Percentiles rank a stretch among this genome's conserved stretches.
These are phyloP conservation scores for Ilyonectria sp. DNA, from an alignment of 2,329 filamentous ascomycete species.

Conservation along the genomic window DNA sequence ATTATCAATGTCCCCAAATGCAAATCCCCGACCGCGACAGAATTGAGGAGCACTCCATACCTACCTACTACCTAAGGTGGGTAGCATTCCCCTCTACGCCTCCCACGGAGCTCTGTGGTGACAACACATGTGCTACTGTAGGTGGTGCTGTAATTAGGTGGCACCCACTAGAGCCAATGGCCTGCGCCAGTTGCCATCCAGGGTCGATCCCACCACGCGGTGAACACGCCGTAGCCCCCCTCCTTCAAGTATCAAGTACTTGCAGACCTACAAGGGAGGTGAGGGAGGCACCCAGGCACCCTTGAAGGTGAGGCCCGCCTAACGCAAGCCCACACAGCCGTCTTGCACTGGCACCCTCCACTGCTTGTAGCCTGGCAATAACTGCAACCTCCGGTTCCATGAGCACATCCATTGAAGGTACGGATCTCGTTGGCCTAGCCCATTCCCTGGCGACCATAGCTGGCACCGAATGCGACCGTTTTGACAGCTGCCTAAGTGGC, in stretches of 20 bases:
- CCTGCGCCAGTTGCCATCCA: neutral
- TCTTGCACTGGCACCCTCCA: neutral
- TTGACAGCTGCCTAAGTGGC: neutral
- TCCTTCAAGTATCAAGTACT: conserved; percentile 21
- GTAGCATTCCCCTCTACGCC: neutral
- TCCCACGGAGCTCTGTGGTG: neutral
- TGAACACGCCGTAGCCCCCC: neutral
- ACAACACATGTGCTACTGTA: conserved; percentile 6
- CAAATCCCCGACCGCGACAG: neutral
- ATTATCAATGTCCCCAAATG: neutral
- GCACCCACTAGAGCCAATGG: neutral
- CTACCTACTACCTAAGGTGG: no score
- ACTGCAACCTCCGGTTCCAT: no score
- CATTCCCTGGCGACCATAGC: no score
- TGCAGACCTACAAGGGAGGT: neutral
- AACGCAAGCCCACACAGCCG: neutral
- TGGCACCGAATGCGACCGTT: no score
- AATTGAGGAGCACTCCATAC: conserved; percentile 1
- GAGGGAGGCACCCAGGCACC: neutral
- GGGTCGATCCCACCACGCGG: conserved; percentile 6
- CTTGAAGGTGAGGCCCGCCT: neutral
- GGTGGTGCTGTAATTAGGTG: conserved; percentile 1
- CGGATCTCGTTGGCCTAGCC: neutral
- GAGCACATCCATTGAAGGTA: neutral
- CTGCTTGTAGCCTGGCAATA: no score